Evolutionary conservation across 768 basidiomycete species (phyloP).

Genomic region (Tulasnella sp.): DNA sequence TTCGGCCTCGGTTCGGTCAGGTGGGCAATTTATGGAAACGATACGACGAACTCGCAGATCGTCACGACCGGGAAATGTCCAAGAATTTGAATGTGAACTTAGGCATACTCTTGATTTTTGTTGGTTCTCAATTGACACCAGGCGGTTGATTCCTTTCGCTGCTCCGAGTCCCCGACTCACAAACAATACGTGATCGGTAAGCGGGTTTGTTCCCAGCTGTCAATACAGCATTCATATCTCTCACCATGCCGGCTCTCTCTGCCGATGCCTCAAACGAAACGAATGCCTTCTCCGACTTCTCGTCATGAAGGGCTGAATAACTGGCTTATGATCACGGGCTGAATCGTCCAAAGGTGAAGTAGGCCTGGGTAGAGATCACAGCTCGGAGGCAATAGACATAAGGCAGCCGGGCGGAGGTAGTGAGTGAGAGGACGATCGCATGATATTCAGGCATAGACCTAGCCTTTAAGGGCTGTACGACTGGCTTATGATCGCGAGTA

Average conservation of each 20-base stretch:
- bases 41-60: not conserved
- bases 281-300: conserved; percentile 3
- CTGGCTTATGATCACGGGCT: no score
- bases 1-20: not conserved
- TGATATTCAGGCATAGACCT: no score
- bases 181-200: not conserved
- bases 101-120: conserved; percentile 4
- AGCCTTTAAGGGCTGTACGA: no score
- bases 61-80: not conserved
- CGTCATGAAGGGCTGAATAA: not conserved
- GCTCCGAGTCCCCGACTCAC: not conserved
- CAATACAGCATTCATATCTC: not conserved
- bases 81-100: not conserved
- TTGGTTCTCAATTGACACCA: not conserved
- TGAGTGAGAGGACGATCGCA: no score
- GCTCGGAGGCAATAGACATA: no score
- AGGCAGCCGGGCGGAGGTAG: no score
- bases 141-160: no score
- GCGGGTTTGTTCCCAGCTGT: conserved; percentile 10
- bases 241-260: not conserved
- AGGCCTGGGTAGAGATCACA: no score
- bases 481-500: no score
- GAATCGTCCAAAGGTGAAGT: no score
- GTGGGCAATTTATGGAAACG: not conserved
- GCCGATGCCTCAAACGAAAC: not conserved